Evolutionary conservation across 2,329 filamentous ascomycete genomes (phyloP).

Genomic region (Aspergillus brasiliensis): DNA sequence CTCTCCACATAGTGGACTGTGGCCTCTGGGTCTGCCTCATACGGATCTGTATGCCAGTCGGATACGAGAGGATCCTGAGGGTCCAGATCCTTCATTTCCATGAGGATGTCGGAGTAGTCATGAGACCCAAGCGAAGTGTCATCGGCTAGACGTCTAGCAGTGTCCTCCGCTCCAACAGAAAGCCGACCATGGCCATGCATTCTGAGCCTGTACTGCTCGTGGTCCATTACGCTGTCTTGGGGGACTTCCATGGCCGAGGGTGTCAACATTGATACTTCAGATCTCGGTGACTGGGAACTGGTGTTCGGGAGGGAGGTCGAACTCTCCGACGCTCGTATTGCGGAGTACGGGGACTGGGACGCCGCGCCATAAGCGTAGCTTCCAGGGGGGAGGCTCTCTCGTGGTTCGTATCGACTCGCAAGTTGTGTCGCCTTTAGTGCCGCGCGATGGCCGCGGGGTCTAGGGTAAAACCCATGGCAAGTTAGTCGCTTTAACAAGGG

Average conservation of each 20-base stretch:
- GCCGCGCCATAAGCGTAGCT: slow-evolving; percentile 23
- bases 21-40: slow-evolving; percentile 51
- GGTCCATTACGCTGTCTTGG: slow-evolving; percentile 30
- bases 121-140: slow-evolving; percentile 20
- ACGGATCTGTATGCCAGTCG: slow-evolving; percentile 58
- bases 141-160: slow-evolving; percentile 11
- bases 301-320: slow-evolving; percentile 34
- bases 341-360: slow-evolving; percentile 31
- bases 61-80: slow-evolving; percentile 32
- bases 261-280: slow-evolving; percentile 31
- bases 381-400: slow-evolving; percentile 23
- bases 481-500: neutral
- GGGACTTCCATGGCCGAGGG: slow-evolving; percentile 28
- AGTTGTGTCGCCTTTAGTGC: slow-evolving; percentile 27
- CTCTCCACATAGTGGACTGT: slow-evolving; percentile 56
- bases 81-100: slow-evolving; percentile 32
- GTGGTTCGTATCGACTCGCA: slow-evolving; percentile 23
- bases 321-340: slow-evolving; percentile 33
- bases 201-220: slow-evolving; percentile 27
- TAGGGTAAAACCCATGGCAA: slow-evolving; percentile 8
- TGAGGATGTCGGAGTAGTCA: slow-evolving; percentile 35
- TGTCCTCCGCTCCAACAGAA: slow-evolving; percentile 20
- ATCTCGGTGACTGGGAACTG: slow-evolving; percentile 34
- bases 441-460: slow-evolving; percentile 39
- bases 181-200: slow-evolving; percentile 20